Conservation (phyloP, 1,284 basidiomycete genomes). For the Leccinum pachyderme region DNA sequence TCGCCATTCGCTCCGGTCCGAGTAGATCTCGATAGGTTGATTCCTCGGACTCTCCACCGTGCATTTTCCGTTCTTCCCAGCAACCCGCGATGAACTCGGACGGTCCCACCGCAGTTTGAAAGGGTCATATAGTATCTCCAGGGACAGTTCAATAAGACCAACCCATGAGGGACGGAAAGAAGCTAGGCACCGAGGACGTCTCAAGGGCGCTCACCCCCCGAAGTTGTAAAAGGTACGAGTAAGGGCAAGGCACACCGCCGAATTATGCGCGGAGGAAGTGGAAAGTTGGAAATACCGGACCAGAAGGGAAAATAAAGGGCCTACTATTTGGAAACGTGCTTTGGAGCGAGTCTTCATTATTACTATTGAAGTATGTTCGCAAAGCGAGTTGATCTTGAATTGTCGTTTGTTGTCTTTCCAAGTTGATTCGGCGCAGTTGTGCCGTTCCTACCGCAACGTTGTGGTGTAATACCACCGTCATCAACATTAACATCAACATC, state of each 20-base stretch:
- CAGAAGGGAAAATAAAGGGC: slow-evolving; percentile 4
- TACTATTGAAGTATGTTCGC: background rate
- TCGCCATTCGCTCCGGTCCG: slow-evolving; percentile 1
- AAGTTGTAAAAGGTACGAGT: background rate
- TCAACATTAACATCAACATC: background rate
- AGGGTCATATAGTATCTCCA: background rate
- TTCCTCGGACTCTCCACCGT: slow-evolving; percentile 4
- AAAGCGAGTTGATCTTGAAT: slow-evolving; percentile 29
- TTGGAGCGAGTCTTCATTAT: slow-evolving; percentile 10
- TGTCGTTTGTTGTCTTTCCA: background rate
- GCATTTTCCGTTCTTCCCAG: background rate
- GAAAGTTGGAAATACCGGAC: background rate
- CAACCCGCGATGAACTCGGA: slow-evolving; percentile 14
- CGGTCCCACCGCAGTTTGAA: background rate
- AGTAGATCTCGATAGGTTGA: slow-evolving; percentile 14
- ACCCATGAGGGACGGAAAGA: background rate
- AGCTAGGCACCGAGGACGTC: background rate
- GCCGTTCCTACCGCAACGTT: background rate
- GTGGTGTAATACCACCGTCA: background rate
- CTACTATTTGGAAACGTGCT: slow-evolving; percentile 19
- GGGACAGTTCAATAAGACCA: background rate
- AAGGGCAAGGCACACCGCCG: background rate
- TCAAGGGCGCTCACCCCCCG: background rate
- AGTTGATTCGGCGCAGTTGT: background rate
- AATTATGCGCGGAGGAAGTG: background rate